These are phyloP conservation scores for Thermothielavioides terrestris DNA, from an alignment of 495 filamentous ascomycete genomes.

Conservation along the genomic window DNA sequence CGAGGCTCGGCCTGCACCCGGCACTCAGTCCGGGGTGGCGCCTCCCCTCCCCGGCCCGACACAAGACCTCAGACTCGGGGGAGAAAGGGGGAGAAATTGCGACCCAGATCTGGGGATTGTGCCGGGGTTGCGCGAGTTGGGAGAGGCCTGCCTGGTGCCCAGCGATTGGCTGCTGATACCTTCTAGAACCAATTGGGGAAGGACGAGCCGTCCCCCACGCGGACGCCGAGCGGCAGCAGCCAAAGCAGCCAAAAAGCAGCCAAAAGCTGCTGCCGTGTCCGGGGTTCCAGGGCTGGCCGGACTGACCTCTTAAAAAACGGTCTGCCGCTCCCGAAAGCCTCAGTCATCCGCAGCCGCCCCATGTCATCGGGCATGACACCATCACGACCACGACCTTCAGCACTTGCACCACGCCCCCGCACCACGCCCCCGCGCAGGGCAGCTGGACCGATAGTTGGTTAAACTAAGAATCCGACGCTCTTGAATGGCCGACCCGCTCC, in stretches of 20 bases:
- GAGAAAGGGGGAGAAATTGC: conserved; percentile 8
- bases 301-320: conserved; percentile 15
- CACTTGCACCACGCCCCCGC: too few relatives aligned
- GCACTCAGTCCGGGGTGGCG: too few relatives aligned
- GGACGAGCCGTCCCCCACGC: conserved; percentile 3
- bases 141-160: conserved; percentile 5
- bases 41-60: too few relatives aligned
- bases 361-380: conserved; percentile 1
- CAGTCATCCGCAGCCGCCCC: conserved; percentile 6
- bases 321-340: conserved; percentile 14
- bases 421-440: background rate
- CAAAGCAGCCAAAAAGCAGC: background rate
- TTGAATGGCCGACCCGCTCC: conserved; percentile 1
- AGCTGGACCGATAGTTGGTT: background rate
- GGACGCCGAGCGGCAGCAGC: background rate
- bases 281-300: background rate
- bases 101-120: conserved; percentile 4
- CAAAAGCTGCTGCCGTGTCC: too few relatives aligned
- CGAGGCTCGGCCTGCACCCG: too few relatives aligned
- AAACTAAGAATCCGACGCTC: background rate
- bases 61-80: too few relatives aligned
- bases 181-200: conserved; percentile 19
- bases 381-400: too few relatives aligned
- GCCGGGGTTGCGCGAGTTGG: conserved; percentile 5
- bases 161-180: conserved; percentile 6